These are phyloP conservation scores for Fraxinus dipetala DNA, from an alignment of 305 asterid species.

Conservation along the genomic window DNA sequence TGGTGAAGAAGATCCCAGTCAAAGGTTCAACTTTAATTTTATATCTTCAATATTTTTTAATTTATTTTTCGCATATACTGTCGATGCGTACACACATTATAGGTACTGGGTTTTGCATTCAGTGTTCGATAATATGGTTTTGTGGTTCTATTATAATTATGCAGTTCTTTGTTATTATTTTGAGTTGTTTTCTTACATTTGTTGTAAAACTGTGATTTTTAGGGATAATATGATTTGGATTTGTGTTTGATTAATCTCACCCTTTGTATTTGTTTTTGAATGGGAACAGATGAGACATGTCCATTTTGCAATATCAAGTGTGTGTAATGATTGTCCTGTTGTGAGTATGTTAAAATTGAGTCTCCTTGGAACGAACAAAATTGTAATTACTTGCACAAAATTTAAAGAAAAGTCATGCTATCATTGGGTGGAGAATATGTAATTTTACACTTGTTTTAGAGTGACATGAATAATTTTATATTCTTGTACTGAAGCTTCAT, in stretches of 20 bases:
- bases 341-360: neutral
- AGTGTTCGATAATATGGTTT: neutral
- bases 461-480: neutral
- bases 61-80: neutral
- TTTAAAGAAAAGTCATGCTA: neutral
- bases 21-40: constrained; percentile 43
- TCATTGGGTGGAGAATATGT: neutral
- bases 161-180: neutral
- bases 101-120: neutral
- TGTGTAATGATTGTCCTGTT: neutral
- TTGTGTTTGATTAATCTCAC: neutral
- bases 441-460: neutral
- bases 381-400: neutral
- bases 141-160: neutral
- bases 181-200: neutral
- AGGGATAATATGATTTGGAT: neutral
- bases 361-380: neutral
- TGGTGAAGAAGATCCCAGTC: constrained; percentile 70
- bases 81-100: constrained; percentile 17
- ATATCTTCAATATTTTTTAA: neutral
- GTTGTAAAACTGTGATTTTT: neutral
- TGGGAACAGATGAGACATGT: neutral
- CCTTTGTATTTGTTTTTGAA: neutral
- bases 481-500: neutral
- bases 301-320: neutral